Percentiles rank a stretch among this genome's conserved stretches.
Evolutionary conservation across 352 stramenopile species (phyloP).

Genomic region (Phytophthora megakarya): DNA sequence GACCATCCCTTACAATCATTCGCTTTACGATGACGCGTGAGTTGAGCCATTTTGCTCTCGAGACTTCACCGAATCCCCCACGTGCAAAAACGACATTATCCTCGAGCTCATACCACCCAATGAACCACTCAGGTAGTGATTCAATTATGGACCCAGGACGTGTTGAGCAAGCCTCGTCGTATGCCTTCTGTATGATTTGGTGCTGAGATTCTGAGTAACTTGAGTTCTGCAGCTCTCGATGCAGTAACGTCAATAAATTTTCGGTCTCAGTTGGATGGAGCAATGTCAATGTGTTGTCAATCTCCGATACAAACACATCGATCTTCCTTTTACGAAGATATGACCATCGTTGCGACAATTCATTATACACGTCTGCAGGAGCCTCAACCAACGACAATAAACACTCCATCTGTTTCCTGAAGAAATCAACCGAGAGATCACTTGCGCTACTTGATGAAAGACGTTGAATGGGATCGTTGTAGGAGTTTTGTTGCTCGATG

Average conservation of each 20-base stretch:
- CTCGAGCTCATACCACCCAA: conserved; percentile 5
- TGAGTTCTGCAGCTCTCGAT: conserved; percentile 4
- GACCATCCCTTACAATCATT: background rate
- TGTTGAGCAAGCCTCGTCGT: conserved; percentile 3
- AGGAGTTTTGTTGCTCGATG: conserved; percentile 1
- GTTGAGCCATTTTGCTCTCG: conserved; percentile 20
- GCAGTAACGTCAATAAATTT: background rate
- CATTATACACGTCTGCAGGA: conserved; percentile 1
- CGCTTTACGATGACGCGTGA: conserved; percentile 33
- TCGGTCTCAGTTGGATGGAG: background rate
- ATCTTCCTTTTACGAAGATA: background rate
- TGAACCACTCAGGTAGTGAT: conserved; percentile 10
- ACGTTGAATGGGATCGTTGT: conserved; percentile 1
- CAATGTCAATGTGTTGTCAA: conserved; percentile 1
- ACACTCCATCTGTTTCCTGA: background rate
- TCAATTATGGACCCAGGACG: background rate
- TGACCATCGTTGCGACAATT: background rate
- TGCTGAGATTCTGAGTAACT: background rate
- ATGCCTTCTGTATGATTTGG: conserved; percentile 4
- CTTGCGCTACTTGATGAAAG: conserved; percentile 7
- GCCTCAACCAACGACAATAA: conserved; percentile 3
- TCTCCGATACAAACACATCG: conserved; percentile 3
- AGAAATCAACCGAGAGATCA: conserved; percentile 3
- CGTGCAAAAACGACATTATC: conserved; percentile 6
- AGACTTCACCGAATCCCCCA: background rate